phyloP scores from a whole-genome alignment of 805 yeast genomes.

The Kockiozyma suomiensis region DNA sequence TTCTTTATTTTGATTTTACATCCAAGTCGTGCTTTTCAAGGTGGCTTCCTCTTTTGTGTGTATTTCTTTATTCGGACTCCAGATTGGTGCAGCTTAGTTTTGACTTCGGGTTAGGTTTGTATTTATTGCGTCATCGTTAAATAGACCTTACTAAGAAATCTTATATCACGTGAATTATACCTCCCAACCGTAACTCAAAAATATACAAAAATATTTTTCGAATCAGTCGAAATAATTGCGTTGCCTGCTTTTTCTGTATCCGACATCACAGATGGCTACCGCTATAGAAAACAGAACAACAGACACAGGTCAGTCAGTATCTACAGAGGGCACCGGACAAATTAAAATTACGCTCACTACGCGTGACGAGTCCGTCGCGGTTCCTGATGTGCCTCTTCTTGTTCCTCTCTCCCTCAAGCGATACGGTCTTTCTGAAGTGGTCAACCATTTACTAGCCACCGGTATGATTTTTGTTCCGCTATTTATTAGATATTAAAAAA shows the following conservation, averaged over 20 bases:
- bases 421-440: constrained; percentile 92
- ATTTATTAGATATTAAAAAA: background rate
- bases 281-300: background rate
- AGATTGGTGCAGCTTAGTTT: background rate
- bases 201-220: constrained; percentile 5
- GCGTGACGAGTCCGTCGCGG: constrained; percentile 73
- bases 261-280: background rate
- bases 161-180: background rate
- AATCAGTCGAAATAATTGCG: background rate
- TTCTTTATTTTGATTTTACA: no score
- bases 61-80: background rate
- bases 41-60: background rate
- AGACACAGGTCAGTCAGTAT: background rate
- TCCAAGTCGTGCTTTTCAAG: no score
- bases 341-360: constrained; percentile 71
- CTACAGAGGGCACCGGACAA: constrained; percentile 44
- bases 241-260: background rate
- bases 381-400: constrained; percentile 76
- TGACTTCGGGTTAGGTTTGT: background rate
- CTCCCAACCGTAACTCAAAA: background rate
- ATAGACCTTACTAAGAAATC: no score
- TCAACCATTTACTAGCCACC: constrained; percentile 74
- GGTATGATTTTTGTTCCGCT: constrained; percentile 10
- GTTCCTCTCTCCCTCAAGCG: constrained; percentile 87
- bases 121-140: background rate